Conservation (phyloP, 2,329 filamentous ascomycete species). For the Ilyonectria robusta region DNA sequence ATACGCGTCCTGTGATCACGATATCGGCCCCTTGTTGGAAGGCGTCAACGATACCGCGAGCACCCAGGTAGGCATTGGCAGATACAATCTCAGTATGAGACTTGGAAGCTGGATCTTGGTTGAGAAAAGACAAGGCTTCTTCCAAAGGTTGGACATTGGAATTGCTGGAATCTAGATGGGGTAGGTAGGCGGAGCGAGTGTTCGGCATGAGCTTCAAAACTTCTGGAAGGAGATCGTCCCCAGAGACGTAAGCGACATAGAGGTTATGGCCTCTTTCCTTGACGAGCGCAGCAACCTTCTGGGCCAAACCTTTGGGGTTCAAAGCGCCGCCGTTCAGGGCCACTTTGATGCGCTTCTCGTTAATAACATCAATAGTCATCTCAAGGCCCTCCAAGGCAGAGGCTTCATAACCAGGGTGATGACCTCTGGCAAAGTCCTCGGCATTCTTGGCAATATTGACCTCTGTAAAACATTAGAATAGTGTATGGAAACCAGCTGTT, state of each 20-base stretch:
- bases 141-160: conserved; percentile 35
- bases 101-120: conserved; percentile 18
- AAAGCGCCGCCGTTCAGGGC: conserved; percentile 70
- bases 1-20: conserved; percentile 59
- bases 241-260: conserved; percentile 56
- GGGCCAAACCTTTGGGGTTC: conserved; percentile 66
- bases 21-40: conserved; percentile 58
- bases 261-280: conserved; percentile 47
- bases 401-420: conserved; percentile 40
- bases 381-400: conserved; percentile 44
- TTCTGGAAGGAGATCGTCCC: conserved; percentile 53
- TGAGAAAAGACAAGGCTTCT: conserved; percentile 35
- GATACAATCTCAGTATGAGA: conserved; percentile 42
- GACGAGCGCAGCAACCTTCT: conserved; percentile 45
- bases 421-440: conserved; percentile 19
- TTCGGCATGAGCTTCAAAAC: background rate
- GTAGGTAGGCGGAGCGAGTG: conserved; percentile 12
- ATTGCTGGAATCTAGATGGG: conserved; percentile 47
- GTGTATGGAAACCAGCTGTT: background rate
- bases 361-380: conserved; percentile 51
- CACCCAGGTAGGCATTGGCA: conserved; percentile 66
- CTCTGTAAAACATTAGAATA: conserved; percentile 32
- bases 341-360: conserved; percentile 65
- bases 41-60: conserved; percentile 57
- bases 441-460: conserved; percentile 47